Conservation (phyloP, 208 protist species). For the Trypanosoma vivax region DNA sequence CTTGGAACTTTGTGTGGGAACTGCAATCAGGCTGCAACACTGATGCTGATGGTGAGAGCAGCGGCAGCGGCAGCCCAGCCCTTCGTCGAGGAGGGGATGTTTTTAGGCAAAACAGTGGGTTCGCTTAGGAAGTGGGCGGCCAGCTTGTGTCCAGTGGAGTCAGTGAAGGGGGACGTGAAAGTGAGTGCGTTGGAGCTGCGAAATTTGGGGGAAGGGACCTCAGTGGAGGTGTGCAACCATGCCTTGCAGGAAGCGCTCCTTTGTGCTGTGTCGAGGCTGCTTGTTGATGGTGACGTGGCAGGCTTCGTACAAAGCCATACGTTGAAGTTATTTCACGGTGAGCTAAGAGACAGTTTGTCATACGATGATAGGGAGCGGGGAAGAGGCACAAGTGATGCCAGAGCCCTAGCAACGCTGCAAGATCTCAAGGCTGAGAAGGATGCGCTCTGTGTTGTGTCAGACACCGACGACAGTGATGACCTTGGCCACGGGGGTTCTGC, state of each 20-base stretch:
- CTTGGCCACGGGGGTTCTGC: background rate
- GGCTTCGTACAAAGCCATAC: background rate
- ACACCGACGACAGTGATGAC: slow-evolving; percentile 4
- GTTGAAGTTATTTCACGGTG: slow-evolving; percentile 1
- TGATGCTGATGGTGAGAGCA: slow-evolving; percentile 14
- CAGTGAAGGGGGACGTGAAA: background rate
- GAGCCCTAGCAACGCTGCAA: slow-evolving; percentile 1
- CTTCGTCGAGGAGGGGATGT: slow-evolving; percentile 6
- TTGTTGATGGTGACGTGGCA: background rate
- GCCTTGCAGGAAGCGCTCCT: background rate
- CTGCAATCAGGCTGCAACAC: background rate
- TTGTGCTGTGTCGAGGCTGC: background rate
- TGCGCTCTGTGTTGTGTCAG: slow-evolving; percentile 9
- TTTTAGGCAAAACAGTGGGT: slow-evolving; percentile 5
- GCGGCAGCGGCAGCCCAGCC: background rate
- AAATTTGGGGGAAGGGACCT: too few species aligned
- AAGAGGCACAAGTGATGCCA: slow-evolving; percentile 3
- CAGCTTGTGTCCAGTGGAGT: background rate
- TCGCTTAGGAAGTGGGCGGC: slow-evolving; percentile 7
- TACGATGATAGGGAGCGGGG: slow-evolving; percentile 22
- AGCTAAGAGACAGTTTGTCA: slow-evolving; percentile 13
- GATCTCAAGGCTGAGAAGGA: slow-evolving; percentile 17
- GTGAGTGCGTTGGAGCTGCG: too few species aligned
- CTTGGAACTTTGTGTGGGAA: slow-evolving; percentile 7
- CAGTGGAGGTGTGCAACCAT: background rate